Base-by-base conservation (phyloP, 176 grass and related monocot species). In the Phoenix roebelenii region DNA sequence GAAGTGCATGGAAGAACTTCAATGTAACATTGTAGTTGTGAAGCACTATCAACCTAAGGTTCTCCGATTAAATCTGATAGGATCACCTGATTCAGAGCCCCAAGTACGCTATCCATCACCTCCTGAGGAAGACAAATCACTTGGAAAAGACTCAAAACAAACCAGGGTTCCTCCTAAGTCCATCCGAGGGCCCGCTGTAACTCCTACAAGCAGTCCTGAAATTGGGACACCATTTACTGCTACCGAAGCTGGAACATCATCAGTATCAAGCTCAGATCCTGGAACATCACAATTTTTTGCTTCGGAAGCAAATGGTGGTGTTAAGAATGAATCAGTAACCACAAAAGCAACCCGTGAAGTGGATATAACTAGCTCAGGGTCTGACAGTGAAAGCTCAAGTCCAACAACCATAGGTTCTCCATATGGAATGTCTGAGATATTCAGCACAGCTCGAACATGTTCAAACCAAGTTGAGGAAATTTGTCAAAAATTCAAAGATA, bases 21-120 rank as follows among this genome's bases (percentile, higher is more conserved):
- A 89, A 64, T 98, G 94, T 65, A 98, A 93, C 61, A 98, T 98
- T 55, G 94, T 93, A 32, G 84, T 93, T 57, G 92, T 98, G 94
- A 98, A 98, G 77, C 84, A 79, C n/a, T 89, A 82, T 22, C 88
- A 89, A 61, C 84, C 94, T 32, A 93, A 98, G 83, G 94, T 98
- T 80, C 76, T 98, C 50, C 81, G 94, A n/a, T 65, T 98, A 68
- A 98, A 98, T 83, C 79, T 98, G 49, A 61, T 93, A 28, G 85
- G 88, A 64, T 98, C 88, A 71, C 79, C 76, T 18, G 85, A 93
- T 26, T 88, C 85, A 75, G 79, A 75, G 57, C 50, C 79, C 20
- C 81, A 81, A 67, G 17, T 49, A 49, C 51, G 57, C 32, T 68
- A 58, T 67, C 49, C 74, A 72, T 51, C 65, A 57, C 50, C 70